Conservation (phyloP, 2,329 filamentous ascomycete species). For the Cytospora piceicola region DNA sequence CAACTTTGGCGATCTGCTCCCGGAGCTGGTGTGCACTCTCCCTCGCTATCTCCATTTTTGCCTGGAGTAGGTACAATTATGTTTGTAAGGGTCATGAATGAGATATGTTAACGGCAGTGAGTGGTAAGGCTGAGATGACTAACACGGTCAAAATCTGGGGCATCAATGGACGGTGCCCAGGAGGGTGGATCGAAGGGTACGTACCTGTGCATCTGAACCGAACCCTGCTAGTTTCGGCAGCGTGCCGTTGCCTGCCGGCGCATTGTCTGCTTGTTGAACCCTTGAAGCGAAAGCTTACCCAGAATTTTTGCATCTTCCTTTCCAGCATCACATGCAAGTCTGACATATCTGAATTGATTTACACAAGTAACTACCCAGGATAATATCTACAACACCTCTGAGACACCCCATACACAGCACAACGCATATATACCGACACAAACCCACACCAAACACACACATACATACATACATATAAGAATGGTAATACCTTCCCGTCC, state of each 20-base stretch:
- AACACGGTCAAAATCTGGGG: slow-evolving; percentile 5
- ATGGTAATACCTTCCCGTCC: slow-evolving; percentile 33
- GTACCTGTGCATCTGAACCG: background rate
- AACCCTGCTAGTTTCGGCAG: slow-evolving; percentile 7
- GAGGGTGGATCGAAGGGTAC: background rate
- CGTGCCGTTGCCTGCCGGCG: slow-evolving; percentile 20
- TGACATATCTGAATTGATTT: too few relatives aligned
- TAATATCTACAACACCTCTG: background rate
- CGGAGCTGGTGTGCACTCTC: slow-evolving; percentile 46
- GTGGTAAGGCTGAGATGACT: slow-evolving; percentile 24
- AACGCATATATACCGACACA: background rate
- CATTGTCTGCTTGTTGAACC: background rate
- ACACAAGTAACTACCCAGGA: background rate
- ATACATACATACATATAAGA: too few relatives aligned
- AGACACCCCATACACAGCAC: background rate
- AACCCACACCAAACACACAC: background rate
- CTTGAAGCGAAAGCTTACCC: background rate
- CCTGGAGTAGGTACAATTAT: background rate
- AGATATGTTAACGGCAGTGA: background rate
- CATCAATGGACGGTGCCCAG: slow-evolving; percentile 22
- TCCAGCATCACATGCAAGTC: slow-evolving; percentile 16
- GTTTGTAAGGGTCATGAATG: background rate
- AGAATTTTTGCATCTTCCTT: slow-evolving; percentile 10
- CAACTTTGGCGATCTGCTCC: slow-evolving; percentile 51
- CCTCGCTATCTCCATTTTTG: slow-evolving; percentile 41